Conservation (phyloP, 2,329 filamentous ascomycete genomes). For the Penicillium sp. region DNA sequence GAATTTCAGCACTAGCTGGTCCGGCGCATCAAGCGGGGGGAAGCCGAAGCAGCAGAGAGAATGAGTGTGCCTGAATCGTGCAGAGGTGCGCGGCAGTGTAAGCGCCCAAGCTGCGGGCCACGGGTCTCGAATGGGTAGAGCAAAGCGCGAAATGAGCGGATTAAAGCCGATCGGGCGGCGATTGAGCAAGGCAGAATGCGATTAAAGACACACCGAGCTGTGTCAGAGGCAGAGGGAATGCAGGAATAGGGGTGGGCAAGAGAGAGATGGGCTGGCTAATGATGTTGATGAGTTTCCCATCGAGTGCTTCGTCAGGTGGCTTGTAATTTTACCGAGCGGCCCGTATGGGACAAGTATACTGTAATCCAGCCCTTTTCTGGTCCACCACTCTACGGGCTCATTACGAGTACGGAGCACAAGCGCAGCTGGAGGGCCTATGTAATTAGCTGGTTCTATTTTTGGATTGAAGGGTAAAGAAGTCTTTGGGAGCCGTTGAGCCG, state of each 20-base stretch:
- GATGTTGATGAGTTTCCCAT: conserved; percentile 27
- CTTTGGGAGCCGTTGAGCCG: conserved; percentile 5
- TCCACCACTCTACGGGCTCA: not conserved
- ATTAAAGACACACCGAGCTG: not conserved
- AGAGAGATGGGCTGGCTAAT: conserved; percentile 12
- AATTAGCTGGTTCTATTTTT: conserved; percentile 29
- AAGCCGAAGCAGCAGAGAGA: conserved; percentile 3
- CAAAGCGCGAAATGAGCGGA: conserved; percentile 15
- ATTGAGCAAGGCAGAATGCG: conserved; percentile 2
- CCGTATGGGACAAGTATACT: conserved; percentile 6
- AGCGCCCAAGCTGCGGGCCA: conserved; percentile 25
- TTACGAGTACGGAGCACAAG: not conserved
- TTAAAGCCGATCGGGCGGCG: conserved; percentile 6
- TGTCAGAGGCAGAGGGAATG: not conserved
- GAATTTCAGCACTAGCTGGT: not conserved
- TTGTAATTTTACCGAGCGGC: conserved; percentile 29
- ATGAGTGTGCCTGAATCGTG: not conserved
- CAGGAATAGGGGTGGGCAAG: conserved; percentile 9
- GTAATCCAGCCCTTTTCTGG: too few relatives aligned
- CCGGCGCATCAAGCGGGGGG: conserved; percentile 13
- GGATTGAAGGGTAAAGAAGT: conserved; percentile 7
- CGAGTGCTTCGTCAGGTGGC: conserved; percentile 28
- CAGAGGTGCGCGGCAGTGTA: conserved; percentile 26
- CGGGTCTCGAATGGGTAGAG: not conserved
- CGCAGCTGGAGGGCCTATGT: not conserved